These are phyloP conservation scores for Psilocybe mexicana DNA, from an alignment of 1,284 basidiomycete species.

Conservation along the genomic window DNA sequence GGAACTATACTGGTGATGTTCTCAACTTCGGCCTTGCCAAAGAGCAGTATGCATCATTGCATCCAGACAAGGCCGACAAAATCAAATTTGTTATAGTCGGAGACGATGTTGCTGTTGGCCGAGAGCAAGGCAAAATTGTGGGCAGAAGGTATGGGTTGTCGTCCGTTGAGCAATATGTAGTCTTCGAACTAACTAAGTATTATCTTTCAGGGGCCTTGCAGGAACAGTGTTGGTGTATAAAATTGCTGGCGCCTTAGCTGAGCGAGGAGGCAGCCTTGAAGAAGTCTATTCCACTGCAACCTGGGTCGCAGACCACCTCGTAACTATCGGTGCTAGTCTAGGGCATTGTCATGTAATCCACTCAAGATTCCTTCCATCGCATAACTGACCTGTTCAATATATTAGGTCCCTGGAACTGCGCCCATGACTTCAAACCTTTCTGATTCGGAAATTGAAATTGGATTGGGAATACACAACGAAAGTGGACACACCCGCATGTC, in stretches of 20 bases:
- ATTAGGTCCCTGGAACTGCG: slow-evolving; percentile 82
- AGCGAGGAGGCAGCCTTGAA: slow-evolving; percentile 71
- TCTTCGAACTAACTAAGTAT: background rate
- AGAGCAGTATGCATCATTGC: slow-evolving; percentile 77
- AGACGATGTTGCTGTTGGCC: slow-evolving; percentile 90
- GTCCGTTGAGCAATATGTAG: too few relatives aligned
- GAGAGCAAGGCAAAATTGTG: slow-evolving; percentile 76
- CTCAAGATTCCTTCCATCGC: background rate
- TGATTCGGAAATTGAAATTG: slow-evolving; percentile 78
- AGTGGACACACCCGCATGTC: slow-evolving; percentile 74
- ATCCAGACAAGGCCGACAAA: slow-evolving; percentile 65
- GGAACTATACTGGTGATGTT: slow-evolving; percentile 88
- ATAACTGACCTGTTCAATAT: background rate
- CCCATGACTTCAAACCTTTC: slow-evolving; percentile 59
- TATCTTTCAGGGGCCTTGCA: slow-evolving; percentile 68
- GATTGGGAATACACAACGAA: slow-evolving; percentile 94
- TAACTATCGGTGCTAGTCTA: slow-evolving; percentile 88
- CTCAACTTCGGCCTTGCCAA: slow-evolving; percentile 92
- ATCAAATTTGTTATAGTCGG: slow-evolving; percentile 86
- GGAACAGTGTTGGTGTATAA: slow-evolving; percentile 93
- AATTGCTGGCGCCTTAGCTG: slow-evolving; percentile 82
- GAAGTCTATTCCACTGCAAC: slow-evolving; percentile 73
- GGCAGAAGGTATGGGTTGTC: slow-evolving; percentile 62
- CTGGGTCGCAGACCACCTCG: slow-evolving; percentile 66
- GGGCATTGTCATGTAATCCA: slow-evolving; percentile 84